Conservation (phyloP, 1,284 basidiomycete species). For the Ceratorhiza oryzae-sativae region DNA sequence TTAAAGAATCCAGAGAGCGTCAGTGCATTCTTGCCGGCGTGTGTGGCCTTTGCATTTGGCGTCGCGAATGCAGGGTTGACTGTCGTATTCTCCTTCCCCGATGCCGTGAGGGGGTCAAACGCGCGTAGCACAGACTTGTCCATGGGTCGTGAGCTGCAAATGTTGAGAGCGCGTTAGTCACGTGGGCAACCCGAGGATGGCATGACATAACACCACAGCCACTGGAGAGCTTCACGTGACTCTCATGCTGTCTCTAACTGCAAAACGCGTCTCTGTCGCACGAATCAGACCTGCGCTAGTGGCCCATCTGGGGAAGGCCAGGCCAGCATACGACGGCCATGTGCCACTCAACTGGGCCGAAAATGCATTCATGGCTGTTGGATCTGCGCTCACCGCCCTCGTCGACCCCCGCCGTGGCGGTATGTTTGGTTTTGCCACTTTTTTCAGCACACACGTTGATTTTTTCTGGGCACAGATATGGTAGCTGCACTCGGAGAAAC, state of each 20-base stretch:
- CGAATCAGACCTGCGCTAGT: neutral
- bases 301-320: neutral
- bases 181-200: neutral
- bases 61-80: neutral
- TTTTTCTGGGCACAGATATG: conserved; percentile 69
- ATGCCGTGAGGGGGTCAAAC: neutral
- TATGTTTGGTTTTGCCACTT: conserved; percentile 53
- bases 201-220: neutral
- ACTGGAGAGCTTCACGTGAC: conserved; percentile 9
- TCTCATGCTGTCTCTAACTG: conserved; percentile 22
- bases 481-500: conserved; percentile 92
- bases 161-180: conserved; percentile 26
- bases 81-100: conserved; percentile 5
- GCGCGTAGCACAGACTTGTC: conserved; percentile 13
- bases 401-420: conserved; percentile 85
- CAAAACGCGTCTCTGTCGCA: conserved; percentile 32
- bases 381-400: conserved; percentile 85
- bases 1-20: conserved; percentile 9
- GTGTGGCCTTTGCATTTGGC: neutral
- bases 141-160: neutral
- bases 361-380: conserved; percentile 84
- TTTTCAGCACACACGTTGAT: conserved; percentile 31
- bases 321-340: conserved; percentile 67
- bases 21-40: conserved; percentile 2
- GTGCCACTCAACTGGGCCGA: conserved; percentile 83